Evolutionary conservation across 2,329 filamentous ascomycete species (phyloP).

Genomic region (Colletotrichum chlorophyti): DNA sequence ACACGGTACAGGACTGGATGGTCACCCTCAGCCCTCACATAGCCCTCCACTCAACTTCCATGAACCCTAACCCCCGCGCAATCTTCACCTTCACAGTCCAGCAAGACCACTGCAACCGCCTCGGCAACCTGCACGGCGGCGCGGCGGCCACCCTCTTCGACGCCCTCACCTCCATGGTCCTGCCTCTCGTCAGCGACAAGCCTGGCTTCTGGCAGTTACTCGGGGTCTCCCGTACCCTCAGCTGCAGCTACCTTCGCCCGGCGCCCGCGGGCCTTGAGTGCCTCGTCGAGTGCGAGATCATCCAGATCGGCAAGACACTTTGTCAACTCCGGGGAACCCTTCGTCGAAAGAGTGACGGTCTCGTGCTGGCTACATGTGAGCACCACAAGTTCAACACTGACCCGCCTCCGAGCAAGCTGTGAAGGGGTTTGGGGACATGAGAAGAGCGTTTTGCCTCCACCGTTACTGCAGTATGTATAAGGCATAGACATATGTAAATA

Average conservation of each 20-base stretch:
- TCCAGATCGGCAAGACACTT: slow-evolving; percentile 63
- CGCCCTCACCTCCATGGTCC: slow-evolving; percentile 64
- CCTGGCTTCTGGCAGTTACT: slow-evolving; percentile 67
- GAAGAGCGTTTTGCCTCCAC: background rate
- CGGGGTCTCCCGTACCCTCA: slow-evolving; percentile 71
- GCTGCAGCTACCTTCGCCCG: slow-evolving; percentile 72
- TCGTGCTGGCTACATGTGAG: slow-evolving; percentile 63
- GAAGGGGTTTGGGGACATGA: background rate
- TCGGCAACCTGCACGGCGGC: slow-evolving; percentile 65
- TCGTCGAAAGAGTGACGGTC: slow-evolving; percentile 57
- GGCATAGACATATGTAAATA: background rate
- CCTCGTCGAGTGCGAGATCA: slow-evolving; percentile 61
- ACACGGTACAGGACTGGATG: slow-evolving; percentile 51
- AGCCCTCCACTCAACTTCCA: slow-evolving; percentile 44
- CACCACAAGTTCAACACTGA: slow-evolving; percentile 72
- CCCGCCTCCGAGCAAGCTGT: slow-evolving; percentile 40
- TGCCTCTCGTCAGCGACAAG: slow-evolving; percentile 58
- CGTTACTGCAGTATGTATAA: background rate
- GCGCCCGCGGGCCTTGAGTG: slow-evolving; percentile 58
- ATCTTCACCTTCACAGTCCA: slow-evolving; percentile 58
- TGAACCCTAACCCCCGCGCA: slow-evolving; percentile 44
- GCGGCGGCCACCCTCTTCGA: slow-evolving; percentile 74
- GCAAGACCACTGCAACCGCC: slow-evolving; percentile 57
- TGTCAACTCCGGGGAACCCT: slow-evolving; percentile 61
- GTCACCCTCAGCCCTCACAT: slow-evolving; percentile 48